Evolutionary conservation across 2,329 filamentous ascomycete species (phyloP), one percentile per base, ranked within the genome.

Genomic region (Hypoxylon sp.): DNA sequence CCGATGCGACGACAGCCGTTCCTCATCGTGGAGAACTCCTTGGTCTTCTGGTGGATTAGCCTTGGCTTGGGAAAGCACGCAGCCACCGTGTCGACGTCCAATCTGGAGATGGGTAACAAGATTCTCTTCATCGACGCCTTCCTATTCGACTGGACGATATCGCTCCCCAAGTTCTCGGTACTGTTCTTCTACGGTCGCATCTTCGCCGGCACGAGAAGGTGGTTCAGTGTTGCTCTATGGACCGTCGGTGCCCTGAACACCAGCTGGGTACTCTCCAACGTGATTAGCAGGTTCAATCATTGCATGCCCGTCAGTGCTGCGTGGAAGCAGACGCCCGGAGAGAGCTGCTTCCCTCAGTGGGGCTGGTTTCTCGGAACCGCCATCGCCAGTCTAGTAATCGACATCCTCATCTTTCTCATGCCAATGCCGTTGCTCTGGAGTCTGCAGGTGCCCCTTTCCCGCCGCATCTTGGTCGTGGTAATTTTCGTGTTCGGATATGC

Each of bases 361-460:
- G n/a, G 6, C 10, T 37, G 33, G 33, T 37, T 37, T 37, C 15
- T 37, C 15, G 33, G 33, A 37, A 37, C 33, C 33, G 33, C 33
- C 5, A 37, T 37, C 33, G 5, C 11, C 33, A 37, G 33, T n/a
- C 8, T 37, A n/a, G 27, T 48, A 26, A 27, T 33, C 10, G 21
- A 48, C 29, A 13, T 48, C 5, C 15, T 33, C 26, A 49, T 49
- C 46, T 20, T 49, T 20, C 4, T 49, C 17, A 23, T 49, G 23
- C 46, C 46, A 15, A 24, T 49, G 46, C 46, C 46, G 17, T 10
- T 49, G 18, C 46, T 49, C 11, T 49, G 46, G 46, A 33, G 31
- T 29, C 33, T 49, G 15, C 29, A 49, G 33, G 46, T 33, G 18
- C n/a, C 46, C 7, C 18, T 40, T 17, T 49, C 20, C 15, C 46